Base-by-base conservation (phyloP, 1,284 basidiomycete genomes). In the Marasmius tenuissimus region DNA sequence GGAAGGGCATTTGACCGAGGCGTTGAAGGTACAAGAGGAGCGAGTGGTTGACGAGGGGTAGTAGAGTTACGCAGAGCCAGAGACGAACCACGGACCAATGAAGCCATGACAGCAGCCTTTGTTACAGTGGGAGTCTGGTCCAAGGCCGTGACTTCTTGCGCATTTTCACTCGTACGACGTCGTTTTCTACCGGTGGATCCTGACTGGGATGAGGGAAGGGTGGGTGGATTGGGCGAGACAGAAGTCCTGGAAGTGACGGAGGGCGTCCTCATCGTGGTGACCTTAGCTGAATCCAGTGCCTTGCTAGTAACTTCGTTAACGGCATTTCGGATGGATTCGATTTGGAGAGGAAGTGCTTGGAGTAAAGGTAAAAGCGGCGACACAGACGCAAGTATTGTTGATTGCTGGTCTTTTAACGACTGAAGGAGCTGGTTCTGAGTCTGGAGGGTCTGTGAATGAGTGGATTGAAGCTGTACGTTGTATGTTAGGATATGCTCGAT, bases 341-440 rank as follows among this genome's bases (percentile, higher is more conserved):
- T 77, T 63, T 87, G 84, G 0, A 82, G 69, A 1, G 87, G 82
- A 33, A 89, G 64, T 5, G 81, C 75, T 58, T 88, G 85, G 4
- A 89, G 63, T 8, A 86, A 72, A 20, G 88, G 85, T 6, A 86
- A 70, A 10, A 90, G 69, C 4, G 88, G 86, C 0, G 81, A 64
- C 2, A 90, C 69, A 16, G 82, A 74, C 18, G 82, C 68, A 1
- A 88, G 69, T 0, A 87, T 76, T 20, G 80, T 74, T 20, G 74
- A 74, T 68, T 86, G 84, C 63, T 87, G 85, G 16, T 85, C 81
- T 67, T 85, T 83, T 12, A 88, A 67, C 1, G 77, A 78, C 64
- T 85, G 85, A 48, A 89, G 74, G 10, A 78, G 76, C 67, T 85
- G 82, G 4, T 74, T 74, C 61, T 88, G 85, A 9, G 78, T 77